phyloP scores from a whole-genome alignment of 176 grass and related monocot species.

The Triticum dicoccoides region DNA sequence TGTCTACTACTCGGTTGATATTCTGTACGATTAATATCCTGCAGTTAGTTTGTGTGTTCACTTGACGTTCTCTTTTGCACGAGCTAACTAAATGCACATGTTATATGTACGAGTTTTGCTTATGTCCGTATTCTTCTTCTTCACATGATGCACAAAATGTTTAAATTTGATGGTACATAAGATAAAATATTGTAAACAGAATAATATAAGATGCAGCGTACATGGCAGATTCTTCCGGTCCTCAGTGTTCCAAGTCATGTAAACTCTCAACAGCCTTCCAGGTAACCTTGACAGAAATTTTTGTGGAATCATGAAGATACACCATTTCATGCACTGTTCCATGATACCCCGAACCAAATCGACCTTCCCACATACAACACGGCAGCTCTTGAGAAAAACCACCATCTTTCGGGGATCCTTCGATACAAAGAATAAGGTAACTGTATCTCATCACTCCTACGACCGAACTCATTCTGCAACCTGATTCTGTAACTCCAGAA shows the following conservation, averaged over 20 bases:
- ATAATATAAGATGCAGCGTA: neutral
- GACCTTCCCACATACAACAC: neutral
- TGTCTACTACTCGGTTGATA: neutral
- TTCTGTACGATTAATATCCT: neutral
- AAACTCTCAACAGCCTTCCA: neutral
- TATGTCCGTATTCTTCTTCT: neutral
- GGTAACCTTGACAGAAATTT: conserved; percentile 17
- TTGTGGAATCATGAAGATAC: neutral
- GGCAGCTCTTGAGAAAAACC: neutral
- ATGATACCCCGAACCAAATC: conserved; percentile 11
- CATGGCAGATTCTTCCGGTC: neutral
- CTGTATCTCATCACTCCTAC: neutral
- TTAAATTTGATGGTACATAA: neutral
- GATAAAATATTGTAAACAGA: neutral
- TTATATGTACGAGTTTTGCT: neutral
- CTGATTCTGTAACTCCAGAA: neutral
- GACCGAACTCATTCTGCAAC: neutral
- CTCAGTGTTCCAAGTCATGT: neutral
- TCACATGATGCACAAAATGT: neutral
- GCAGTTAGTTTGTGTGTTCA: neutral
- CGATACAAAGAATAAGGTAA: conserved; percentile 23
- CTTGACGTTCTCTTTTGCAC: neutral
- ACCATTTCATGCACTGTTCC: conserved; percentile 3
- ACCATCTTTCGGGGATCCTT: neutral
- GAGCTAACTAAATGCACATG: neutral